Percentiles rank a stretch among this genome's conserved stretches.
Conservation (phyloP, 1,284 basidiomycete genomes). For the Puccinia coronata region DNA sequence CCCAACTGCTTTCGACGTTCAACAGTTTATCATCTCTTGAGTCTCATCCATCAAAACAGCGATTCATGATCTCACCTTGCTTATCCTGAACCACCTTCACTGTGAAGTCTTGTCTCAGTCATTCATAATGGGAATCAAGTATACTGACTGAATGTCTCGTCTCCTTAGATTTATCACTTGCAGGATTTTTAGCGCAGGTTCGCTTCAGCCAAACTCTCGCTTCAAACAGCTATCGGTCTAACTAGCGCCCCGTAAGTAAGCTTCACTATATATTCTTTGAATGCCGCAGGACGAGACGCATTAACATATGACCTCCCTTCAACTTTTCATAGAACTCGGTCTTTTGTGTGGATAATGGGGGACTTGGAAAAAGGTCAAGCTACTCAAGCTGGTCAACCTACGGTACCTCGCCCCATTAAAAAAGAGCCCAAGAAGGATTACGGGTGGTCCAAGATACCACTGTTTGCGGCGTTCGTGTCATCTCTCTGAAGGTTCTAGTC, state of each 20-base stretch:
- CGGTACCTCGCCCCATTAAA: not conserved
- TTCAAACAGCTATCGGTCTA: not conserved
- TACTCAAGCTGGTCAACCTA: not conserved
- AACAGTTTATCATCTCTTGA: not conserved
- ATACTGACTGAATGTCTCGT: not conserved
- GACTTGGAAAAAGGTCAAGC: not conserved
- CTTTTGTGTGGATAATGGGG: not conserved
- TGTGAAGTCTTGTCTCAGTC: not conserved
- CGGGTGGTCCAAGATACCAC: constrained; percentile 11
- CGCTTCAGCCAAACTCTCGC: not conserved
- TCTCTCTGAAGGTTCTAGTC: too few relatives aligned
- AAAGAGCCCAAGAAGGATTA: not conserved
- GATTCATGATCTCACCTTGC: not conserved
- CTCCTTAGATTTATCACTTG: not conserved
- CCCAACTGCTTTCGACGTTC: not conserved
- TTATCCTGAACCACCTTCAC: not conserved
- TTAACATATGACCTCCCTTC: not conserved
- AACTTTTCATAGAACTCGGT: not conserved
- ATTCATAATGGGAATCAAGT: not conserved
- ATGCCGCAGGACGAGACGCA: not conserved
- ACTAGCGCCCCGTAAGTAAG: not conserved
- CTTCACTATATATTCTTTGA: not conserved
- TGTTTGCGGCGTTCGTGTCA: not conserved
- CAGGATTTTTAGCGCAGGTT: constrained; percentile 1
- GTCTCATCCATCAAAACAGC: not conserved